Conservation (phyloP, 768 basidiomycete genomes). For the Mycena albidolilacea region DNA sequence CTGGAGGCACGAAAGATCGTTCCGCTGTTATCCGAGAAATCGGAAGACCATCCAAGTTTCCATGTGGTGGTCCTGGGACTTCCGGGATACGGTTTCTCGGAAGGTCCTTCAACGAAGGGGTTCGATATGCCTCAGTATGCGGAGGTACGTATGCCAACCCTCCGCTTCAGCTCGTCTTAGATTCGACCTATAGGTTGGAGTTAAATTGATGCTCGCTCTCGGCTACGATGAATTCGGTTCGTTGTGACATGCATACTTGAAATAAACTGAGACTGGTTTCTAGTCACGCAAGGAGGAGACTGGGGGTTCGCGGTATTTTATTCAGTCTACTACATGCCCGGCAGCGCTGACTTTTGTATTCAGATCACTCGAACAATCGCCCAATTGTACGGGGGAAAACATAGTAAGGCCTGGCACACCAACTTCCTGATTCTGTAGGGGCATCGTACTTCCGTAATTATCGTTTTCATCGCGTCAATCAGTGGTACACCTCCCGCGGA, state of each 20-base stretch:
- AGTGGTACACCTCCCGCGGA: not conserved
- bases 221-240: constrained; percentile 66
- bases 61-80: constrained; percentile 74
- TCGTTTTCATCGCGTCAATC: not conserved
- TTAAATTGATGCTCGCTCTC: constrained; percentile 65
- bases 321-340: not conserved
- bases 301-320: constrained; percentile 57
- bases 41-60: constrained; percentile 64
- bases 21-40: constrained; percentile 62
- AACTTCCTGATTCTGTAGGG: constrained; percentile 59
- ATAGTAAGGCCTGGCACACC: constrained; percentile 68
- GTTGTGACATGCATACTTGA: constrained; percentile 26
- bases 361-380: constrained; percentile 50
- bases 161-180: not conserved
- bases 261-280: too few species aligned
- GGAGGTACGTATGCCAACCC: constrained; percentile 53
- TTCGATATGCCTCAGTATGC: constrained; percentile 65
- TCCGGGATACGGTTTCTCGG: constrained; percentile 76
- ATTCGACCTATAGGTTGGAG: constrained; percentile 51
- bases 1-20: constrained; percentile 72
- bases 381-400: constrained; percentile 49
- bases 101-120: constrained; percentile 65
- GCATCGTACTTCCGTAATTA: not conserved
- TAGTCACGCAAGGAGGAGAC: constrained; percentile 61
- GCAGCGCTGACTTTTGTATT: not conserved